Evolutionary conservation across 1,284 basidiomycete genomes (phyloP).

Genomic region (Vanrija pseudolonga): DNA sequence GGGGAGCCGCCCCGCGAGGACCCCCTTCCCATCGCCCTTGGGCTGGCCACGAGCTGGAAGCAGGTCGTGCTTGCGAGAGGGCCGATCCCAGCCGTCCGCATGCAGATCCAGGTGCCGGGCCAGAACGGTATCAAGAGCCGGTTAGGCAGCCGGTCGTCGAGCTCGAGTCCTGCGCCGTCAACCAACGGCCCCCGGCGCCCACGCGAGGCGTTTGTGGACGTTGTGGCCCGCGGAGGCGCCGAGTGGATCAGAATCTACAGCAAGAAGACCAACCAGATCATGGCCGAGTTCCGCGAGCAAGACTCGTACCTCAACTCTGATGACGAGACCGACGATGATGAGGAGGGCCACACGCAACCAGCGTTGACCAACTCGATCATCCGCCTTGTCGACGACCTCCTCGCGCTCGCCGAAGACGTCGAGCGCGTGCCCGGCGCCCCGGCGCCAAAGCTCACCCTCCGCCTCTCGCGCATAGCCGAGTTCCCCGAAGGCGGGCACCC

Average conservation of each 20-base stretch:
- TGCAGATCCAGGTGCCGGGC: slow-evolving; percentile 18
- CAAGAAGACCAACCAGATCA: slow-evolving; percentile 64
- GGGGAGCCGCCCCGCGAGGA: slow-evolving; percentile 21
- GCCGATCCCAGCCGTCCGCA: slow-evolving; percentile 57
- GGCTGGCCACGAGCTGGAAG: slow-evolving; percentile 59
- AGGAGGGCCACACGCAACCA: slow-evolving; percentile 41
- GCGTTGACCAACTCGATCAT: slow-evolving; percentile 19
- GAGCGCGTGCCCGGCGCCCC: slow-evolving; percentile 24
- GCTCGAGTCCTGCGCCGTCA: background rate
- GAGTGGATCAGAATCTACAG: slow-evolving; percentile 77
- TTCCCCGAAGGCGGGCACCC: slow-evolving; percentile 47
- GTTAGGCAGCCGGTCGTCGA: slow-evolving; percentile 29
- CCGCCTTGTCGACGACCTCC: slow-evolving; percentile 47
- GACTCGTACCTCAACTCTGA: slow-evolving; percentile 65
- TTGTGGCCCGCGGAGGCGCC: slow-evolving; percentile 67
- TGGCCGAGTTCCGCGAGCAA: slow-evolving; percentile 72
- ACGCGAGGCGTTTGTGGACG: slow-evolving; percentile 58
- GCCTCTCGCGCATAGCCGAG: slow-evolving; percentile 61
- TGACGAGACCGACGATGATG: slow-evolving; percentile 26
- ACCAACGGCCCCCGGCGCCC: slow-evolving; percentile 7
- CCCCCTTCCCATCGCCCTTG: slow-evolving; percentile 28
- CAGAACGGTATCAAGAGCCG: slow-evolving; percentile 44
- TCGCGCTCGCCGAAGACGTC: slow-evolving; percentile 38
- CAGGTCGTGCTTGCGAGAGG: slow-evolving; percentile 61
- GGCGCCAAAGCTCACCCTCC: slow-evolving; percentile 55